Base-by-base conservation (phyloP, 305 asterid species). In the Solanum aculeatissimum region DNA sequence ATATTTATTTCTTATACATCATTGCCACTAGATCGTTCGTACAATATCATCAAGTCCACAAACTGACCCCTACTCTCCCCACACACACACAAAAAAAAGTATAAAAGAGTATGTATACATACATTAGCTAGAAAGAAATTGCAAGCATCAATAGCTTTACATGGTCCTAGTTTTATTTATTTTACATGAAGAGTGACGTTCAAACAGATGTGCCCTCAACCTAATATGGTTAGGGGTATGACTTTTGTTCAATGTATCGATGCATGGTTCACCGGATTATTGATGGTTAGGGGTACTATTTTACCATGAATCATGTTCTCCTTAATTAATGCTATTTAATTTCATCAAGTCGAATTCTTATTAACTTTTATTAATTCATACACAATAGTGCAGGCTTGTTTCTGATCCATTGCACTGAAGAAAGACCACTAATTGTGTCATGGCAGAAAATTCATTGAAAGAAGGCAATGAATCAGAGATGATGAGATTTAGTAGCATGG, bases 361-460 rank as follows among this genome's bases (percentile, higher is more conserved):
- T 69, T 38, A 19, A 69, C 9, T 10, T 35, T 35, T 16, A 66
- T 66, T 32, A 15, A 16, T 66, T 32, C 25, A 68, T 68, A 68
- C 11, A 47, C 9, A 71, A 71, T 53, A 49, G 51, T 16, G 27
- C 82, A 49, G 82, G 63, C 19, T 49, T 27, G 63, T 77, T 49
- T 49, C 63, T 66, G 72, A 66, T 66, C 45, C 1, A 65, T 75
- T 74, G 16, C 63, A 27, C 40, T 45, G 42, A 74, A 74, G 23
- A 47, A 23, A 75, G 13, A 49, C 16, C 62, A 3, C 42, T 29
- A 1, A 11, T 49, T 77, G 45, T 21, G 65, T 27, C 58, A 90
- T 91, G 93, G 85, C 69, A 58, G 90, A 83, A 71, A 62, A 38
- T 57, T 51, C 77, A 54, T 32, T 25, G 71, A 81, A 11, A 23